Percentiles rank a stretch among this genome's conserved stretches.
These are phyloP conservation scores for Pichia scutulata DNA, from an alignment of 805 yeast species.

Conservation along the genomic window DNA sequence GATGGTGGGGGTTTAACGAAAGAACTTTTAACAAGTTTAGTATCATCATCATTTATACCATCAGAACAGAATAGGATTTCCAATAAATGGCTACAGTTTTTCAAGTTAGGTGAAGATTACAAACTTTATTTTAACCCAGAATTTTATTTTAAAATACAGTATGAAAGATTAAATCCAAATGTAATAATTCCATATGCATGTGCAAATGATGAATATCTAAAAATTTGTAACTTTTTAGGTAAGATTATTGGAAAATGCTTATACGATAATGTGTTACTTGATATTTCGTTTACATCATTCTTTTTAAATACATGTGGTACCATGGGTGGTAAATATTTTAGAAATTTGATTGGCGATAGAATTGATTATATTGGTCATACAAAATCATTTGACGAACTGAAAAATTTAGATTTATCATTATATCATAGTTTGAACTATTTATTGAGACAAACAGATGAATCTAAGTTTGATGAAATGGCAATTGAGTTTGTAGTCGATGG, in stretches of 20 bases:
- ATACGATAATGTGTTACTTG: slow-evolving; percentile 74
- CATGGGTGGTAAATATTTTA: slow-evolving; percentile 26
- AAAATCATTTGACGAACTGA: slow-evolving; percentile 72
- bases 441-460: slow-evolving; percentile 40
- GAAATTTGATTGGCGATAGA: slow-evolving; percentile 14
- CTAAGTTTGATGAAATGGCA: slow-evolving; percentile 50
- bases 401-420: slow-evolving; percentile 59
- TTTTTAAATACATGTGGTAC: slow-evolving; percentile 57
- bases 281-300: slow-evolving; percentile 78
- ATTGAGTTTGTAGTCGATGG: slow-evolving; percentile 62
- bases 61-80: slow-evolving; percentile 17
- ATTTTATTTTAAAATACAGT: slow-evolving; percentile 21
- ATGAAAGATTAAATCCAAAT: slow-evolving; percentile 19
- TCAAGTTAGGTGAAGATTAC: slow-evolving; percentile 41
- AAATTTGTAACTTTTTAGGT: slow-evolving; percentile 59
- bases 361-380: slow-evolving; percentile 26
- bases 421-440: slow-evolving; percentile 60
- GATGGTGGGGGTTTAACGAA: slow-evolving; percentile 97
- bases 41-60: slow-evolving; percentile 58
- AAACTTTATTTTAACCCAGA: slow-evolving; percentile 71
- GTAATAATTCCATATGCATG: slow-evolving; percentile 24
- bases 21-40: slow-evolving; percentile 73
- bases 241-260: slow-evolving; percentile 82
- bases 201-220: slow-evolving; percentile 18
- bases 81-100: slow-evolving; percentile 26